Percentiles rank a stretch among this genome's conserved stretches.
Evolutionary conservation across 805 yeast genomes (phyloP).

Genomic region (Cyberlindnera maritima): DNA sequence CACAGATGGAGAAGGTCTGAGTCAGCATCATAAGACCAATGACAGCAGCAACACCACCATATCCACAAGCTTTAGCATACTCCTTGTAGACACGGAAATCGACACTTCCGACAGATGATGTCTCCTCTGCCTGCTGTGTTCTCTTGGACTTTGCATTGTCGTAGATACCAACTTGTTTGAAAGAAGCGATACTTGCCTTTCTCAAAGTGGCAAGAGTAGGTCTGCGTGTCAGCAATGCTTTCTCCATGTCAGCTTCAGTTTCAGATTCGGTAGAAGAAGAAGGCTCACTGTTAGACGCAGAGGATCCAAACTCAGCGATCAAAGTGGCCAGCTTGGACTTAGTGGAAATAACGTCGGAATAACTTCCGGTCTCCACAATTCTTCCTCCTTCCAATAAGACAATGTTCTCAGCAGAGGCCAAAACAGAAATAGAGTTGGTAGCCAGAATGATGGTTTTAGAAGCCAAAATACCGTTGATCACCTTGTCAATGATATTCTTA

Average conservation of each 20-base stretch:
- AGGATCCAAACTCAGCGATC: slow-evolving; percentile 57
- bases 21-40: slow-evolving; percentile 35
- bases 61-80: slow-evolving; percentile 60
- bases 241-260: slow-evolving; percentile 11
- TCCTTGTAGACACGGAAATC: slow-evolving; percentile 48
- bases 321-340: slow-evolving; percentile 49
- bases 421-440: slow-evolving; percentile 81
- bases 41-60: slow-evolving; percentile 42
- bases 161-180: slow-evolving; percentile 39
- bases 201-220: slow-evolving; percentile 8
- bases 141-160: slow-evolving; percentile 32
- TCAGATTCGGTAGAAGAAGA: slow-evolving; percentile 8
- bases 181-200: slow-evolving; percentile 63
- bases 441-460: slow-evolving; percentile 76
- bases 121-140: slow-evolving; percentile 49
- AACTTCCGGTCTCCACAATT: slow-evolving; percentile 63
- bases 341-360: slow-evolving; percentile 44
- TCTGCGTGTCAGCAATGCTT: slow-evolving; percentile 2
- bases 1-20: slow-evolving; percentile 37
- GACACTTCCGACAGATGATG: slow-evolving; percentile 60
- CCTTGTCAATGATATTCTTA: slow-evolving; percentile 74
- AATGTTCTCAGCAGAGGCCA: slow-evolving; percentile 68
- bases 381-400: slow-evolving; percentile 67
- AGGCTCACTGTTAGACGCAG: slow-evolving; percentile 19
- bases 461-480: slow-evolving; percentile 70